Conservation (phyloP, 2,329 filamentous ascomycete genomes). For the Aspergillus transmontanensis region DNA sequence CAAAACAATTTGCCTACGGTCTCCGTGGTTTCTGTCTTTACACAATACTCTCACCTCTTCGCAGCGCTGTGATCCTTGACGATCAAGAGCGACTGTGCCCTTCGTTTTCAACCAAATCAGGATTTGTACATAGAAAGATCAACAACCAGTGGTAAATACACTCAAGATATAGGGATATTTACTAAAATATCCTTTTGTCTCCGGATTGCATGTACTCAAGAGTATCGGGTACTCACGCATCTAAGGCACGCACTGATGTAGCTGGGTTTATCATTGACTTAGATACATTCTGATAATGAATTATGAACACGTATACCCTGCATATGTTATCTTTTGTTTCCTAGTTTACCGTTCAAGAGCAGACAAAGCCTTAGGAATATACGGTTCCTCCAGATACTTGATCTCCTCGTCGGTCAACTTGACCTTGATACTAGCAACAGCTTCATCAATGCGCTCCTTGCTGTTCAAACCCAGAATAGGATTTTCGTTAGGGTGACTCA, state of each 20-base stretch:
- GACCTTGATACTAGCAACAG: conserved; percentile 51
- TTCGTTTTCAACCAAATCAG: background rate
- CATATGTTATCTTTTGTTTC: background rate
- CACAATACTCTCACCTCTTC: conserved; percentile 1
- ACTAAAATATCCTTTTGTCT: background rate
- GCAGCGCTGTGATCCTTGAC: background rate
- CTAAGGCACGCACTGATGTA: background rate
- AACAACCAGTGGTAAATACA: background rate
- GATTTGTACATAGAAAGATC: background rate
- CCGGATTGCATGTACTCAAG: background rate
- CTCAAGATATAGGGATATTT: background rate
- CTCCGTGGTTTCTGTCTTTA: conserved; percentile 1
- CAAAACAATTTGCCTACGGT: background rate
- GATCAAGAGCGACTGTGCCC: background rate
- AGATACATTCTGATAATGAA: background rate
- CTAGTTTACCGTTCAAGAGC: conserved; percentile 29
- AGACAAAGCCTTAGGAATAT: conserved; percentile 52
- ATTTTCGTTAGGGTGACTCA: conserved; percentile 54
- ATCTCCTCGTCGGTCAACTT: conserved; percentile 61
- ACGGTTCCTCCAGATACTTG: conserved; percentile 64
- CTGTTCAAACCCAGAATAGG: conserved; percentile 66
- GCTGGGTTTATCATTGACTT: background rate
- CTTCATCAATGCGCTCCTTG: conserved; percentile 63
- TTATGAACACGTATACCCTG: background rate
- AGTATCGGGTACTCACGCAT: background rate